These are phyloP conservation scores for Talaromyces sp. DNA, from an alignment of 2,329 filamentous ascomycete species.

Conservation along the genomic window DNA sequence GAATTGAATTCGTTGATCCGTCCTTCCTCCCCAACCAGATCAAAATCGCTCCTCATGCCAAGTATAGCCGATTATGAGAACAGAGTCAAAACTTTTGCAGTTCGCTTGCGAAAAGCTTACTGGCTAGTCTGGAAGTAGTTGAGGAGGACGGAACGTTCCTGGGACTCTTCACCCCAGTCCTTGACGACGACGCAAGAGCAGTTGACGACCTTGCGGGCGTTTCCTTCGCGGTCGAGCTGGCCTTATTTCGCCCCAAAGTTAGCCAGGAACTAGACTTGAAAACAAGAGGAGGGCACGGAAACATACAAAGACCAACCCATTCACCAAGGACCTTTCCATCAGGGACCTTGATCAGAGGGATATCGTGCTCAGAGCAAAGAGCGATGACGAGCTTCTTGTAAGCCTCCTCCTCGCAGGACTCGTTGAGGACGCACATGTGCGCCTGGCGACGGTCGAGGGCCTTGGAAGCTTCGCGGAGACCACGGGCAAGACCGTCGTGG, in stretches of 20 bases:
- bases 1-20: background rate
- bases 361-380: conserved; percentile 99
- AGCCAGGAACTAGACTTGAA: no score
- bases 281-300: background rate
- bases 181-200: conserved; percentile 99
- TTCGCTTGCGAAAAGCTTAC: conserved; percentile 46
- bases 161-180: conserved; percentile 99
- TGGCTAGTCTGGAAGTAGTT: conserved; percentile 98
- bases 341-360: conserved; percentile 98
- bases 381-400: conserved; percentile 99
- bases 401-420: conserved; percentile 99
- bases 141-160: conserved; percentile 97
- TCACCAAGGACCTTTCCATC: conserved; percentile 99
- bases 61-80: background rate
- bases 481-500: conserved; percentile 98
- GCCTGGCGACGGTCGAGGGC: conserved; percentile 97
- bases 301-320: conserved; percentile 99
- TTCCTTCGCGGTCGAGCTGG: conserved; percentile 98
- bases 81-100: background rate
- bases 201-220: conserved; percentile 99
- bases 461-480: conserved; percentile 97
- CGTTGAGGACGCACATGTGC: conserved; percentile 99
- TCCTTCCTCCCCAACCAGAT: background rate
- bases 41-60: background rate
- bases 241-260: no score